Conservation (phyloP, 129 eudicot genomes). For the Solidago caesia region DNA sequence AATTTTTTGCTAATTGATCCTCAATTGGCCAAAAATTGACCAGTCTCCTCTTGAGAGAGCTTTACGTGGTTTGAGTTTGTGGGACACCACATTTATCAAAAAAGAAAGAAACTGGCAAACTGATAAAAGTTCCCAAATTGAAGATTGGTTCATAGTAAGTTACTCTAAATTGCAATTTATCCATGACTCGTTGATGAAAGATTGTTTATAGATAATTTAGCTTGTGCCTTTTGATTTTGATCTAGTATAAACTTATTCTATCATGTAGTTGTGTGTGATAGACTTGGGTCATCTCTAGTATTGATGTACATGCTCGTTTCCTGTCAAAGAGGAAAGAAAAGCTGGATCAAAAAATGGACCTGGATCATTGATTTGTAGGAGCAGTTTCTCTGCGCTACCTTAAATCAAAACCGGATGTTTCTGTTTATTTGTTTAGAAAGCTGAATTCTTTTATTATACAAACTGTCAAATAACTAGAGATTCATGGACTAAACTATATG, state of each 20-base stretch:
- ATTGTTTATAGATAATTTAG: no score
- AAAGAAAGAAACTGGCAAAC: no score
- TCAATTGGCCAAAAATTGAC: no score
- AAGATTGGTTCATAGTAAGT: no score
- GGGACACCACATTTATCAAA: no score
- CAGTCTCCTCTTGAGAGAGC: no score
- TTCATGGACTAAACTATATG: constrained; percentile 1
- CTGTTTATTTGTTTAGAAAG: background rate
- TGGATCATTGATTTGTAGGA: background rate
- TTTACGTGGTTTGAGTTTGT: no score
- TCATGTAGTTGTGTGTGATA: background rate
- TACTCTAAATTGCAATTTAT: no score
- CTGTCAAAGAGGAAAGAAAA: background rate
- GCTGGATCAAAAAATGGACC: background rate
- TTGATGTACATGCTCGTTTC: constrained; percentile 1
- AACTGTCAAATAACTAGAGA: background rate
- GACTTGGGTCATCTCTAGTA: constrained; percentile 11
- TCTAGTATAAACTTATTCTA: background rate
- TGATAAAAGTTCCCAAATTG: no score
- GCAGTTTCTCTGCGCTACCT: background rate
- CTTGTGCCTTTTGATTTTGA: no score
- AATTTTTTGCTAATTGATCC: no score
- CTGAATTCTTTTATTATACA: constrained; percentile 14
- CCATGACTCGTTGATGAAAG: no score
- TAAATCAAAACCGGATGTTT: background rate